Evolutionary conservation across 257 asterid species (phyloP).

Genomic region (Fraxinus anomala): DNA sequence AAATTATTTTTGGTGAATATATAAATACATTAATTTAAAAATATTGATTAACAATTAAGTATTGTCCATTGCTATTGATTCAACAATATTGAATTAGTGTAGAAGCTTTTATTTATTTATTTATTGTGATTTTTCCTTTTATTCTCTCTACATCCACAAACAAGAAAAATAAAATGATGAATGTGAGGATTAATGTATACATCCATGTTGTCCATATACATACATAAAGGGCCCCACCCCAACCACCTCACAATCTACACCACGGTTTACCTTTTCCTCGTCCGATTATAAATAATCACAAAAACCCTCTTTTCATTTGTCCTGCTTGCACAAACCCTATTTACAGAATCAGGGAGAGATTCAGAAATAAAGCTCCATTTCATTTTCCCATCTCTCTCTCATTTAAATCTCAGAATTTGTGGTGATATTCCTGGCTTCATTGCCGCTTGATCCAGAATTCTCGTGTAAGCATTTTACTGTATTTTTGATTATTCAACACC

Average conservation of each 20-base stretch:
- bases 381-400: constrained; percentile 28
- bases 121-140: background rate
- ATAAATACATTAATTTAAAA: too few relatives aligned
- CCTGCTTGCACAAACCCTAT: constrained; percentile 17
- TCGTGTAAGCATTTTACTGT: constrained; percentile 17
- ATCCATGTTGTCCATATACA: constrained; percentile 26
- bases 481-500: background rate
- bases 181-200: background rate
- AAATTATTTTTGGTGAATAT: too few relatives aligned
- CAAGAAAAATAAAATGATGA: background rate
- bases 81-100: too few relatives aligned
- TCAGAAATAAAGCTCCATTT: background rate
- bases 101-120: too few relatives aligned
- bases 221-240: background rate
- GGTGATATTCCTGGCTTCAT: constrained; percentile 1
- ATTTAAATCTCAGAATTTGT: constrained; percentile 1
- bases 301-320: background rate
- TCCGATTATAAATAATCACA: constrained; percentile 27
- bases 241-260: background rate
- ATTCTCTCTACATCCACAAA: too few relatives aligned
- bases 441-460: constrained; percentile 15
- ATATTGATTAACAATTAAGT: too few relatives aligned
- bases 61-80: too few relatives aligned
- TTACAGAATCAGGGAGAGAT: constrained; percentile 24
- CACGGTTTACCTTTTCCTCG: constrained; percentile 14